Evolutionary conservation across 2,329 filamentous ascomycete species (phyloP).

Genomic region (Exophiala oligosperma): DNA sequence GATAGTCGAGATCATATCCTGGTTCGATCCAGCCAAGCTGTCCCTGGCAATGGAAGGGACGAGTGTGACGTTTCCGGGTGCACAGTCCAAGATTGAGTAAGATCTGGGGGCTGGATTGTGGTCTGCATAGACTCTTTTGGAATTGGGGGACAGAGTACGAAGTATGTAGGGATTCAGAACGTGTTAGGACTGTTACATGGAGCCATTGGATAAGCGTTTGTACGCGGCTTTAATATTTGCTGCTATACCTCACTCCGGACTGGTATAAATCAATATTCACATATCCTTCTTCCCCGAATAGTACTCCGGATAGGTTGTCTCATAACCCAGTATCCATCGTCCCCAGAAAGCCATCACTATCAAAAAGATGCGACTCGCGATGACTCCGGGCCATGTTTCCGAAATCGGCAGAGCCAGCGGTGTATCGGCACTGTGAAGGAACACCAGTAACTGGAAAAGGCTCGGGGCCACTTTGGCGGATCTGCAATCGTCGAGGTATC

Average conservation of each 20-base stretch:
- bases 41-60: neutral
- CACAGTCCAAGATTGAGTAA: constrained; percentile 1
- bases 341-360: constrained; percentile 15
- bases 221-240: too few species aligned
- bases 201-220: too few species aligned
- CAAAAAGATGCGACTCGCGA: constrained; percentile 18
- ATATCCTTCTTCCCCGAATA: neutral
- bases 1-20: constrained; percentile 1
- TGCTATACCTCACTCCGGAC: too few species aligned
- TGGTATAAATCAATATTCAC: too few species aligned
- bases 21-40: neutral
- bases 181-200: too few species aligned
- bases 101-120: neutral
- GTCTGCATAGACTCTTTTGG: too few species aligned
- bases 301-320: constrained; percentile 23
- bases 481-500: constrained; percentile 31
- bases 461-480: constrained; percentile 19
- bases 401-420: constrained; percentile 28
- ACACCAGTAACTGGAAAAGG: constrained; percentile 31
- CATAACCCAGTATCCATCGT: constrained; percentile 19
- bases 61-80: neutral
- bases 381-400: constrained; percentile 8
- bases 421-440: constrained; percentile 28
- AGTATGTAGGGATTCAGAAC: too few species aligned
- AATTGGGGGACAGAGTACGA: too few species aligned